Percentiles rank a stretch among this genome's conserved stretches.
phyloP scores from a whole-genome alignment of 192 early-diverging fungal genomes.

The Funneliformis geosporum region DNA sequence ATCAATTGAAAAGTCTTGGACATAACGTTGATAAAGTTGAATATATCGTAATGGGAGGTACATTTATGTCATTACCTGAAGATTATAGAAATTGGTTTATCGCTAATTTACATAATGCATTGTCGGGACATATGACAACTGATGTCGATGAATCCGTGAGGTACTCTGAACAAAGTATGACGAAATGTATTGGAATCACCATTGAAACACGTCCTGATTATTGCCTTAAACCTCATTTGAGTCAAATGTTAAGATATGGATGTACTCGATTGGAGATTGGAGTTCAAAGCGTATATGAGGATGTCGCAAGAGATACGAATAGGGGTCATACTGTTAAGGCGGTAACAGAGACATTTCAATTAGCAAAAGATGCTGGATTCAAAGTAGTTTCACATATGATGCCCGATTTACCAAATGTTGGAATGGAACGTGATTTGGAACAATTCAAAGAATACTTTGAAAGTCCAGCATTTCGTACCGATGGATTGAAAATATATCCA shows the following conservation, averaged over 20 bases:
- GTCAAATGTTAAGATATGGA: conserved; percentile 98
- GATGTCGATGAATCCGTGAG: conserved; percentile 98
- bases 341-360: conserved; percentile 95
- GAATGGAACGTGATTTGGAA: conserved; percentile 98
- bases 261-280: conserved; percentile 98
- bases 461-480: conserved; percentile 97
- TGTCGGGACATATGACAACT: conserved; percentile 86
- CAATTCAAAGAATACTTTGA: conserved; percentile 99
- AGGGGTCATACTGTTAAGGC: conserved; percentile 97
- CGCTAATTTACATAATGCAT: conserved; percentile 91
- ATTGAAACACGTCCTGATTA: conserved; percentile 99
- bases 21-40: conserved; percentile 97
- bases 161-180: conserved; percentile 94
- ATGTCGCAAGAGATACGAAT: conserved; percentile 98
- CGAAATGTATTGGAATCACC: conserved; percentile 99
- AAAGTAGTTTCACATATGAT: conserved; percentile 99
- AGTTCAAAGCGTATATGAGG: conserved; percentile 99
- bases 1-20: conserved; percentile 90
- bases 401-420: conserved; percentile 99
- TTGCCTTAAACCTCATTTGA: conserved; percentile 94
- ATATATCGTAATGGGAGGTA: conserved; percentile 99
- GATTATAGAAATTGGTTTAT: conserved; percentile 99
- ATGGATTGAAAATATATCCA: conserved; percentile 98
- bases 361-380: conserved; percentile 98
- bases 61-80: conserved; percentile 95